Conservation (phyloP, 73 alveolate species). For the Symbiodinium natans region DNA sequence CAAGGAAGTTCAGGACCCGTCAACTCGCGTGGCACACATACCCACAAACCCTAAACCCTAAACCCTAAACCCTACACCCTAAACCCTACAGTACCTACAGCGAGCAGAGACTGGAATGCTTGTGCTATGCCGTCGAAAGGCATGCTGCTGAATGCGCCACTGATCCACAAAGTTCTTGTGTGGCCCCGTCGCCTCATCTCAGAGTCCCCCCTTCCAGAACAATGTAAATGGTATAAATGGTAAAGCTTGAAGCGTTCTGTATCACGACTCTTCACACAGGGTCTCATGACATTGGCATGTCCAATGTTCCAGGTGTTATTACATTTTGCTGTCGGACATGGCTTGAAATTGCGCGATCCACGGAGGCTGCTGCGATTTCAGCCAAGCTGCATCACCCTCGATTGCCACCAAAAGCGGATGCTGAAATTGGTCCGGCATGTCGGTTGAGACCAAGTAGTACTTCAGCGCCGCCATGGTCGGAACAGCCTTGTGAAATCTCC, state of each 20-base stretch:
- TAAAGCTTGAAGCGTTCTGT: background rate
- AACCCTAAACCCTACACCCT: too few relatives aligned
- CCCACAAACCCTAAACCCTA: background rate
- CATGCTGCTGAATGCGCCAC: constrained; percentile 22
- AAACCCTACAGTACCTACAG: too few relatives aligned
- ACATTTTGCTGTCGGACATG: too few relatives aligned
- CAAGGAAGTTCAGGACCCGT: background rate
- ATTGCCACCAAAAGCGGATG: constrained; percentile 48
- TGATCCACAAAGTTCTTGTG: constrained; percentile 92
- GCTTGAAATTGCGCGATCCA: background rate
- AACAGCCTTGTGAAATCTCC: too few relatives aligned
- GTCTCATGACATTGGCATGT: too few relatives aligned
- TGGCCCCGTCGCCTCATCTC: constrained; percentile 51
- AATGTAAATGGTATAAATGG: too few relatives aligned
- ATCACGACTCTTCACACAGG: too few relatives aligned
- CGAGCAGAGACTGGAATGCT: too few relatives aligned
- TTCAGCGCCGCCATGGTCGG: constrained; percentile 93
- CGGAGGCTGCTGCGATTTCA: too few relatives aligned
- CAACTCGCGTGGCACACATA: background rate
- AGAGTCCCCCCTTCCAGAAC: background rate
- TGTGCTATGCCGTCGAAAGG: background rate
- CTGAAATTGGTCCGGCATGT: constrained; percentile 74
- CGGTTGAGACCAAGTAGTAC: constrained; percentile 76
- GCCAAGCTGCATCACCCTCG: constrained; percentile 51
- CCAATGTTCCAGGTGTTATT: too few relatives aligned